Percentiles rank a stretch among this genome's conserved stretches.
phyloP scores from a whole-genome alignment of 2,329 filamentous ascomycete genomes.

The Pyrenochaeta sp. region DNA sequence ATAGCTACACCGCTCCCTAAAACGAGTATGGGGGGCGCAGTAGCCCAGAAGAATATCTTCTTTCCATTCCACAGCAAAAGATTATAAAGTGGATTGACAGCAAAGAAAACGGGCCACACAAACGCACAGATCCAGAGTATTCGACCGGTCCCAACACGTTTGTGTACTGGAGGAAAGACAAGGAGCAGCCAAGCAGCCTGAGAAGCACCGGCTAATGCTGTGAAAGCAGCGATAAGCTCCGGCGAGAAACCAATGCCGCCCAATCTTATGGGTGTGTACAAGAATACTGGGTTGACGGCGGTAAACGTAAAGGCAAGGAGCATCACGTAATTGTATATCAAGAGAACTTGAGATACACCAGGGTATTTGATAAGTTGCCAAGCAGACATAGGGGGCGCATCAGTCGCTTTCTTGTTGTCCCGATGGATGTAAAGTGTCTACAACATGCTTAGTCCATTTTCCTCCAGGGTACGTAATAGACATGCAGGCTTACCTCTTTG shows the following conservation, averaged over 20 bases:
- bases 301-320: conserved; percentile 77
- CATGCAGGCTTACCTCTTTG: conserved; percentile 60
- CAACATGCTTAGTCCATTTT: conserved; percentile 2
- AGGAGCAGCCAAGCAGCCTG: conserved; percentile 78
- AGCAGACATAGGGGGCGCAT: conserved; percentile 54
- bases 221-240: conserved; percentile 70
- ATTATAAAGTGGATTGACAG: conserved; percentile 63
- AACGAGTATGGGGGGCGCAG: conserved; percentile 55
- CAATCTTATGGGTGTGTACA: conserved; percentile 68
- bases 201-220: conserved; percentile 69
- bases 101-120: conserved; percentile 72
- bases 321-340: conserved; percentile 71
- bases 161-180: conserved; percentile 73
- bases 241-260: conserved; percentile 73
- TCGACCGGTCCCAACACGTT: conserved; percentile 70
- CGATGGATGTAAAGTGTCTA: conserved; percentile 44
- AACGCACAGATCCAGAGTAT: conserved; percentile 67
- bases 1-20: conserved; percentile 72
- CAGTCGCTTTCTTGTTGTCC: conserved; percentile 20
- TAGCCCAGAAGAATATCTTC: conserved; percentile 65
- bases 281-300: conserved; percentile 72
- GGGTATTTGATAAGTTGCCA: conserved; percentile 67
- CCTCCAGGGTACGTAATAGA: not conserved
- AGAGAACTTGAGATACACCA: conserved; percentile 72
- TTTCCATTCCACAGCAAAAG: conserved; percentile 61